A percentile compares a stretch with the other conserved stretches of the same genome.
Conservation (phyloP, 2,329 filamentous ascomycete species). For the Bertia moriformis region DNA sequence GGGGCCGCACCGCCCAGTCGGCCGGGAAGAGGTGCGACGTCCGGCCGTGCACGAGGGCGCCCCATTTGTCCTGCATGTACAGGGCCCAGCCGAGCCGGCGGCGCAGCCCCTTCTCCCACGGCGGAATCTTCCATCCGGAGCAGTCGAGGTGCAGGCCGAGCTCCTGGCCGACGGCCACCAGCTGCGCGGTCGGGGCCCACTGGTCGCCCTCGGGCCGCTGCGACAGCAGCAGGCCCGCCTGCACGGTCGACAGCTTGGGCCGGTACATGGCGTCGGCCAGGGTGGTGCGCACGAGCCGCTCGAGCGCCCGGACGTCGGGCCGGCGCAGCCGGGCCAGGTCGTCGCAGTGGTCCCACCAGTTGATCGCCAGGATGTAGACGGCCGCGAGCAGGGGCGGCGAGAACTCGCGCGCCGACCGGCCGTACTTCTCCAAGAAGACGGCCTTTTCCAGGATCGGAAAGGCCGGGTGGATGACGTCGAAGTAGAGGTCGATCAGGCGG, state of each 20-base stretch:
- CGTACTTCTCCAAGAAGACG: conserved; percentile 67
- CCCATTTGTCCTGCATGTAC: conserved; percentile 93
- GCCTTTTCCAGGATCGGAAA: conserved; percentile 74
- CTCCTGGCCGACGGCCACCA: conserved; percentile 77
- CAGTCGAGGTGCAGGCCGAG: conserved; percentile 82
- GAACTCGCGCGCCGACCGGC: conserved; percentile 57
- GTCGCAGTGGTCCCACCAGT: conserved; percentile 71
- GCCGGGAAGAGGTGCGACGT: conserved; percentile 27
- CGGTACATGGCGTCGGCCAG: conserved; percentile 65
- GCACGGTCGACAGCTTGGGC: conserved; percentile 69
- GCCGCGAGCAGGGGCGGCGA: conserved; percentile 65
- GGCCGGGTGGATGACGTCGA: conserved; percentile 63
- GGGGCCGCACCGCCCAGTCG: conserved; percentile 46
- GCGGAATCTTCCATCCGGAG: conserved; percentile 70
- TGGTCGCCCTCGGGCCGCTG: conserved; percentile 66
- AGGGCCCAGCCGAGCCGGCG: conserved; percentile 81
- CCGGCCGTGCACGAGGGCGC: conserved; percentile 63
- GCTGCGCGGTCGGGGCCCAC: conserved; percentile 72
- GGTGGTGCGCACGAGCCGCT: conserved; percentile 58
- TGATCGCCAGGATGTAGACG: conserved; percentile 72
- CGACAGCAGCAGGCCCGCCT: conserved; percentile 61
- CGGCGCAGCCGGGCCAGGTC: conserved; percentile 47
- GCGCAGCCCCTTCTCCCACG: conserved; percentile 72
- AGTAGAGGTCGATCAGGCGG: conserved; percentile 66
- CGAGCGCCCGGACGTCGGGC: conserved; percentile 61